A percentile compares a stretch with the other conserved stretches of the same genome.
phyloP scores from a whole-genome alignment of 176 grass and related monocot species.

The Pontederia paniculata region DNA sequence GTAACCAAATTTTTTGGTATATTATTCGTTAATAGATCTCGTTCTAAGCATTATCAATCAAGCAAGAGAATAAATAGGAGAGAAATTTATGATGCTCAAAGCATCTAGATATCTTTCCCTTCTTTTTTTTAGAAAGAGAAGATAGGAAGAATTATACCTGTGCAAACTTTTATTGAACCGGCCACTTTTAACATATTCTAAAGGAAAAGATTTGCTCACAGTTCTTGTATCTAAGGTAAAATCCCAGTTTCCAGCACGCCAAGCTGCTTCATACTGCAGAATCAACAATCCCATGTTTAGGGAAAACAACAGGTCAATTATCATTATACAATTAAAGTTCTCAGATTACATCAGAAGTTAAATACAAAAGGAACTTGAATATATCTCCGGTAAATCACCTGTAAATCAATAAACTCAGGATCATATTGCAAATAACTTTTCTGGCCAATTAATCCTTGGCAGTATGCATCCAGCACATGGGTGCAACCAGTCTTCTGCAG shows the following conservation, averaged over 20 bases:
- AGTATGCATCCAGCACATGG: slow-evolving; percentile 85
- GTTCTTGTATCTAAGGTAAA: slow-evolving; percentile 65
- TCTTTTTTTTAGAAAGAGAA: not conserved
- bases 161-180: slow-evolving; percentile 88
- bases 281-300: not conserved
- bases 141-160: slow-evolving; percentile 26
- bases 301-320: not conserved
- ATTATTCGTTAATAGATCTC: no score
- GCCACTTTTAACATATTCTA: slow-evolving; percentile 23
- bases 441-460: slow-evolving; percentile 67
- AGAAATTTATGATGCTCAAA: no score
- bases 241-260: slow-evolving; percentile 96
- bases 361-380: no score
- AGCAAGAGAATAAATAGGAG: no score
- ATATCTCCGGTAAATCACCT: no score
- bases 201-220: slow-evolving; percentile 27
- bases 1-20: no score
- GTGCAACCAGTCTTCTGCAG: slow-evolving; percentile 98
- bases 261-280: slow-evolving; percentile 85
- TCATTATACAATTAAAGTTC: no score
- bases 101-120: no score
- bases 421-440: slow-evolving; percentile 54
- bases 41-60: no score
- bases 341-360: no score
- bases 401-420: slow-evolving; percentile 78